Conservation (phyloP, 257 asterid species). For the Primulina tabacum region DNA sequence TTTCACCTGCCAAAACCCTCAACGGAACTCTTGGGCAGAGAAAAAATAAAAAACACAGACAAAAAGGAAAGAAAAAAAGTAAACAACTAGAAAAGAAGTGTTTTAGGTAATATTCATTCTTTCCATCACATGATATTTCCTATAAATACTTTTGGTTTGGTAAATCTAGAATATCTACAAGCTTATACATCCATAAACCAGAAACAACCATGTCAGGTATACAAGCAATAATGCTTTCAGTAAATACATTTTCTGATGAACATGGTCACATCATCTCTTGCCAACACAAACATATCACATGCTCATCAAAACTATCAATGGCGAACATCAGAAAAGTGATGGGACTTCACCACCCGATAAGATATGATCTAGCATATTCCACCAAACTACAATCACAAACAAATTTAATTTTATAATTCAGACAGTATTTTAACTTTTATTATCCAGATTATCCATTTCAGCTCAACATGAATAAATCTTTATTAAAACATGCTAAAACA, state of each 20-base stretch:
- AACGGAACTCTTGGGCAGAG: not conserved
- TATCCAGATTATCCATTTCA: not conserved
- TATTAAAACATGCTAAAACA: not conserved
- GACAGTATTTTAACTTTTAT: not conserved
- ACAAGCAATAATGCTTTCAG: not conserved
- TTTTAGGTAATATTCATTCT: too few species aligned
- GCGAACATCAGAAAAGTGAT: not conserved
- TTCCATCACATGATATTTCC: too few species aligned
- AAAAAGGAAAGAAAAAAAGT: slow-evolving; percentile 1
- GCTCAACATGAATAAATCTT: too few species aligned
- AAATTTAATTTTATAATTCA: not conserved
- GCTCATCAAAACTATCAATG: not conserved
- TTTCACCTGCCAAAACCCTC: not conserved
- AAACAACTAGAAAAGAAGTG: not conserved
- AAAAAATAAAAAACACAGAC: not conserved
- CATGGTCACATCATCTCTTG: not conserved
- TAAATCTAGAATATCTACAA: not conserved
- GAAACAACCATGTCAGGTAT: too few species aligned
- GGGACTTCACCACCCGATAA: not conserved
- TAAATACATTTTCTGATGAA: slow-evolving; percentile 7
- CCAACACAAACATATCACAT: not conserved
- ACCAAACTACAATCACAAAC: not conserved
- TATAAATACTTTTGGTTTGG: too few species aligned
- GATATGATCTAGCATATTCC: too few species aligned
- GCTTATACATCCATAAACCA: not conserved